A percentile compares a stretch with the other conserved stretches of the same genome.
phyloP scores from a whole-genome alignment of 2,329 filamentous ascomycete species.

The Leptographium wingfieldii region DNA sequence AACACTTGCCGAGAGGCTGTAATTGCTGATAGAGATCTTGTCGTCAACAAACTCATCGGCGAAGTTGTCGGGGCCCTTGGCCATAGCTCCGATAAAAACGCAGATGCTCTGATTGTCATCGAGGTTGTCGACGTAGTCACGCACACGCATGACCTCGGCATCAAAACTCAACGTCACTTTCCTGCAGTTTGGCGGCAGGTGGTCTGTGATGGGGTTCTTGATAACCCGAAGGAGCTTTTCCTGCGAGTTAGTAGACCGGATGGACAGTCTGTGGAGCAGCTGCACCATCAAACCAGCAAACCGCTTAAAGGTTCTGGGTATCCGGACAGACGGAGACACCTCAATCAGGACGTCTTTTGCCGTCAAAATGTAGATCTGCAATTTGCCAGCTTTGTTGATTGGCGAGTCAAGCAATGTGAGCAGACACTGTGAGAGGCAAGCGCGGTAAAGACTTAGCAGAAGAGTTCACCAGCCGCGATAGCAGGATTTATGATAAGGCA shows the following conservation, averaged over 20 bases:
- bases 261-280: conserved; percentile 86
- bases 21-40: conserved; percentile 97
- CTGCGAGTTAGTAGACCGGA: conserved; percentile 90
- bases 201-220: conserved; percentile 94
- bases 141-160: conserved; percentile 70
- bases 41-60: conserved; percentile 92
- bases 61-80: conserved; percentile 91
- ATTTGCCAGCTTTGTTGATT: conserved; percentile 93
- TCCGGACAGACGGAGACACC: conserved; percentile 94
- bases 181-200: conserved; percentile 90
- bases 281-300: conserved; percentile 99
- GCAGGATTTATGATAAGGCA: conserved; percentile 2
- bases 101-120: conserved; percentile 83
- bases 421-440: conserved; percentile 58
- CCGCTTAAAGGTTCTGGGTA: conserved; percentile 96
- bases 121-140: conserved; percentile 76
- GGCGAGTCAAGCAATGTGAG: conserved; percentile 94
- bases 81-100: conserved; percentile 97
- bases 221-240: conserved; percentile 97
- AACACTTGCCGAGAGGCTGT: conserved; percentile 91
- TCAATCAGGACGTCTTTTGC: conserved; percentile 95
- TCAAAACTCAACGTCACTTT: conserved; percentile 97
- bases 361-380: conserved; percentile 98
- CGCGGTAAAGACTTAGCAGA: neutral
- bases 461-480: conserved; percentile 13